Evolutionary conservation across 345 rosid genomes (phyloP).

Genomic region (Brassica carinata): DNA sequence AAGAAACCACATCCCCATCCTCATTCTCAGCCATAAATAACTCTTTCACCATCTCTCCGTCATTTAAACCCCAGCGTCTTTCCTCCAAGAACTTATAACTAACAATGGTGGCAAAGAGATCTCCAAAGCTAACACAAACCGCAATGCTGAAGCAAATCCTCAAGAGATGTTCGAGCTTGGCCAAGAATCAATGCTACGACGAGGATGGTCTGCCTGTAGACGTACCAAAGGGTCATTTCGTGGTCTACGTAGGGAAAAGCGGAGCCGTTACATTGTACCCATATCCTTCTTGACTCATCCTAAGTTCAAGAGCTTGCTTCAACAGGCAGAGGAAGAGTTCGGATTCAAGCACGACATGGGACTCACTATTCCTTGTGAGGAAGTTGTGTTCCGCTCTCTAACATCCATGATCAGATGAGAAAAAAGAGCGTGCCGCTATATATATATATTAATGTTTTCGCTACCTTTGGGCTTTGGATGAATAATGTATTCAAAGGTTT

Average conservation of each 20-base stretch:
- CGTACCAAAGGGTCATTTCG: slow-evolving; percentile 94
- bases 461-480: slow-evolving; percentile 27
- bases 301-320: slow-evolving; percentile 75
- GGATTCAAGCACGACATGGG: slow-evolving; percentile 95
- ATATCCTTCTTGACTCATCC: slow-evolving; percentile 81
- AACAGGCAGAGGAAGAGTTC: slow-evolving; percentile 90
- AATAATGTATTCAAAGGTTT: slow-evolving; percentile 22
- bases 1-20: slow-evolving; percentile 15
- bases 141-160: slow-evolving; percentile 71
- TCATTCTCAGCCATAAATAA: slow-evolving; percentile 47
- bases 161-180: slow-evolving; percentile 76
- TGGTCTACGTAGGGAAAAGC: slow-evolving; percentile 78
- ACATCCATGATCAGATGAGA: slow-evolving; percentile 73
- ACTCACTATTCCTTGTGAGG: slow-evolving; percentile 94
- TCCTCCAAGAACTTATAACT: neutral
- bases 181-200: slow-evolving; percentile 57
- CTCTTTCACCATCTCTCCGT: slow-evolving; percentile 33
- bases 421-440: neutral
- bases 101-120: slow-evolving; percentile 59
- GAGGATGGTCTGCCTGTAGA: slow-evolving; percentile 66
- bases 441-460: neutral
- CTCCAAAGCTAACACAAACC: slow-evolving; percentile 60
- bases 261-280: slow-evolving; percentile 85
- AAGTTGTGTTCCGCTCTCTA: slow-evolving; percentile 79
- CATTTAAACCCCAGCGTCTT: slow-evolving; percentile 27